These are phyloP conservation scores for Aureobasidium leucospermi DNA, from an alignment of 2,329 filamentous ascomycete genomes.

Conservation along the genomic window DNA sequence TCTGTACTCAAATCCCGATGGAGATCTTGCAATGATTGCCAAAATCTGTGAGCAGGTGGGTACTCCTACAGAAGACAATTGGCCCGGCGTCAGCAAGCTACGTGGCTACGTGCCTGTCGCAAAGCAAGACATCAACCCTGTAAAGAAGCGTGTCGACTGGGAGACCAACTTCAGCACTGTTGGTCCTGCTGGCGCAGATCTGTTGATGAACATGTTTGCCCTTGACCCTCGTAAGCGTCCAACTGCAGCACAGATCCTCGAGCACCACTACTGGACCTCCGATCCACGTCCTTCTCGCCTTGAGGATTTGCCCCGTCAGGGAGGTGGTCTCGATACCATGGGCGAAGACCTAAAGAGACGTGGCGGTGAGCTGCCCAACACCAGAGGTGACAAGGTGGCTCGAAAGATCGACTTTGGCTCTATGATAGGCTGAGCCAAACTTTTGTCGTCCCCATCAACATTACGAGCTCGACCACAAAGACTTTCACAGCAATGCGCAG, in stretches of 20 bases:
- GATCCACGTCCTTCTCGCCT: conserved; percentile 78
- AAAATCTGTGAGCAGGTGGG: conserved; percentile 81
- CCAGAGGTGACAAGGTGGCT: conserved; percentile 65
- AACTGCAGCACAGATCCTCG: conserved; percentile 67
- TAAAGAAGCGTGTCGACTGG: conserved; percentile 64
- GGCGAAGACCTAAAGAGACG: conserved; percentile 74
- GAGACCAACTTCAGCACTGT: conserved; percentile 69
- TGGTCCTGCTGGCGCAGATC: conserved; percentile 74
- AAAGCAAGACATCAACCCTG: conserved; percentile 47
- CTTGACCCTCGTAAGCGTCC: conserved; percentile 83
- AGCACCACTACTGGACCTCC: conserved; percentile 78
- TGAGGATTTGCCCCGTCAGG: conserved; percentile 72
- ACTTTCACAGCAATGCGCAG: no score
- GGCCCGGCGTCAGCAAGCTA: conserved; percentile 81
- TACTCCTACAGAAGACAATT: conserved; percentile 87
- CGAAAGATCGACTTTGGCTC: conserved; percentile 72
- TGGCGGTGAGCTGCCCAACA: conserved; percentile 62
- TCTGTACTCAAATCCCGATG: conserved; percentile 61
- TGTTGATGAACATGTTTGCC: conserved; percentile 76
- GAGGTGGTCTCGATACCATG: conserved; percentile 65
- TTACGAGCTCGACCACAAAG: no score
- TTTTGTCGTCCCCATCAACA: background rate
- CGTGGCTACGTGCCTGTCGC: conserved; percentile 70
- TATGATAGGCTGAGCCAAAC: conserved; percentile 27
- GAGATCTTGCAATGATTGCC: conserved; percentile 77